Base-by-base conservation (phyloP, 208 protist genomes). In the Trypanosoma theileri region DNA sequence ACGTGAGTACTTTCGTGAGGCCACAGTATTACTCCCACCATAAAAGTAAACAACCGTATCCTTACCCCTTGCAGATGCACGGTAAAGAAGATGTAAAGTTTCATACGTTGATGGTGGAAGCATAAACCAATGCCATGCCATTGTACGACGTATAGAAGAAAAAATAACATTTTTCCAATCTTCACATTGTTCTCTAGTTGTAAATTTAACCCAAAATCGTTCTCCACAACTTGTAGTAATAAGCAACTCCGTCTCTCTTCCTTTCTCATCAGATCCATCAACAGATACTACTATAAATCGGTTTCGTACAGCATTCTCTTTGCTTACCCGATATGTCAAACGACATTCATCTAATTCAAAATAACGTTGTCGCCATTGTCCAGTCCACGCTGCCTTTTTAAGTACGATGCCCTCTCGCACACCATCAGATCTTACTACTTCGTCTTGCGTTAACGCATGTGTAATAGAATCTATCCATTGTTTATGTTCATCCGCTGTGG, bases 121-220 rank as follows among this genome's bases (percentile, higher is more conserved):
- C n/a, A 71, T 35, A 28, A 66, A 31, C 80, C 87, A 93, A 57
- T 88, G 77, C 87, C 87, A 93, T 35, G 84, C 64, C 46, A 66
- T 72, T 53, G 77, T 59, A 14, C 62, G 46, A 3, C 60, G 69
- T 60, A 93, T 55, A 9, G 71, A 48, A 14, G 65, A 73, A 13
- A 71, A 56, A 42, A 86, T 75, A 42, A 71, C 65, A 24, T 26
- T 48, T 41, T 64, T 69, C 87, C 87, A 93, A 22, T 74, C 73
- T 26, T 79, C 24, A 41, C 75, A 88, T 67, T 84, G 70, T 40
- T 76, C 71, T 6, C 26, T 60, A 16, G 68, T 80, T 60, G 57
- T 41, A 64, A 90, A 89, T 67, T 78, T 75, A 0, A 90, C 59
- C 87, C 87, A 93, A 56, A 93, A 90, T n/a, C 66, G 72, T 70